Evolutionary conservation across 768 basidiomycete genomes (phyloP), one percentile per base, ranked within the genome.

Genomic region (Amanita inopinata): DNA sequence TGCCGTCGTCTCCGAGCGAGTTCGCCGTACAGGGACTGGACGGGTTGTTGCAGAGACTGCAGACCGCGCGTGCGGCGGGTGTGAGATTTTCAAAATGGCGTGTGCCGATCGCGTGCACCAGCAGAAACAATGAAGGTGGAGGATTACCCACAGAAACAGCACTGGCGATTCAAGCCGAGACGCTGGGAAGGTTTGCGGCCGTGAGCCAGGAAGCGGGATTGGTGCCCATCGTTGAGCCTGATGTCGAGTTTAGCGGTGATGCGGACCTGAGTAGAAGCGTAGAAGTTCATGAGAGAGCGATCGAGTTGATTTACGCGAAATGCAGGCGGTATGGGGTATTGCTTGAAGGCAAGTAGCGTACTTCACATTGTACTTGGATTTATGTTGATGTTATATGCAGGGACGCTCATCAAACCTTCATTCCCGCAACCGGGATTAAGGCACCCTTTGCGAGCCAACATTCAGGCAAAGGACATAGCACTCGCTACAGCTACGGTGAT

Each of bases 81-180:
- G 69, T 71, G 10, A 59, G 72, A 25, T 73, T 76, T 52, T 68
- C 68, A 27, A 73, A 71, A 49, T 74, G 69, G 67, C 65, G 72
- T 5, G 63, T 64, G n/a, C 67, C 66, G 1, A 66, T 73, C 45
- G 64, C 67, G 15, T 73, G 71, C 45, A 65, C 66, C 28, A 61
- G 62, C 10, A 46, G 40, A 0, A 55, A 49, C 30, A 51, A 55
- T 0, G 15, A n/a, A 11, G 35, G 6, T 7, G 35, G 35, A 8
- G 60, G 60, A 14, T 60, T 68, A 18, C 70, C 71, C 2, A 61
- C 66, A 1, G 62, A 61, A 25, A 56, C 65, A 17, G 62, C 61
- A 15, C 53, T 74, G 9, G 67, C 73, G 44, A 60, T 56, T 11
- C 69, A 71, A 44, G 71, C 67, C 18, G 70, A 71, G 51, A 69